phyloP scores from a whole-genome alignment of 257 asterid genomes.

The Verbena officinalis region DNA sequence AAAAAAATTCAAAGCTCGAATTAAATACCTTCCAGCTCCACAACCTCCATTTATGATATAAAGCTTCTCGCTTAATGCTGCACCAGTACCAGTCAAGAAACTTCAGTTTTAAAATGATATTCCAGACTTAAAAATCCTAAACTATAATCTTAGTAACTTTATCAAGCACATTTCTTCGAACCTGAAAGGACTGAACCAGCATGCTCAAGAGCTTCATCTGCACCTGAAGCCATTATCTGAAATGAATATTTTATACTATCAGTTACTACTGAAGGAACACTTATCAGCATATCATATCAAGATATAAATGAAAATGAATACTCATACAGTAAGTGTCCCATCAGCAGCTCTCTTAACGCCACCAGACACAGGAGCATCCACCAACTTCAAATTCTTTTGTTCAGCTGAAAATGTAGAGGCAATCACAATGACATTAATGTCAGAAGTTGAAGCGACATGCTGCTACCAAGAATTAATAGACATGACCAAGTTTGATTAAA shows the following conservation, averaged over 20 bases:
- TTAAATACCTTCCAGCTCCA: constrained; percentile 90
- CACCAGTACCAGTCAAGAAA: constrained; percentile 35
- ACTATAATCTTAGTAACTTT: constrained; percentile 14
- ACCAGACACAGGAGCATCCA: constrained; percentile 99
- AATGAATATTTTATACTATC: constrained; percentile 27
- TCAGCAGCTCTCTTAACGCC: constrained; percentile 90
- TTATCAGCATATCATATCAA: constrained; percentile 9
- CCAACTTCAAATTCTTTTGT: constrained; percentile 74
- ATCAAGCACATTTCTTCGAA: constrained; percentile 32
- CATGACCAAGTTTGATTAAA: background rate
- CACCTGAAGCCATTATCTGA: constrained; percentile 97
- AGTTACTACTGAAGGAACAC: constrained; percentile 31
- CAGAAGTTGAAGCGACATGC: constrained; percentile 17
- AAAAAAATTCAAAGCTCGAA: constrained; percentile 16
- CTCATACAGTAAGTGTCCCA: constrained; percentile 92
- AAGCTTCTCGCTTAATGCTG: constrained; percentile 95
- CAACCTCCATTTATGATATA: constrained; percentile 92
- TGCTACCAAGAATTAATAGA: constrained; percentile 14
- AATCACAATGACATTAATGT: constrained; percentile 17
- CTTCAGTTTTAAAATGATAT: constrained; percentile 22
- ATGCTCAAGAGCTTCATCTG: constrained; percentile 87
- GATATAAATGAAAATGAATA: constrained; percentile 19
- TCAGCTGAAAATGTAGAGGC: constrained; percentile 54
- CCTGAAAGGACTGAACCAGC: constrained; percentile 91
- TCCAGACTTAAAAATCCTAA: constrained; percentile 18